These are phyloP conservation scores for Myriosclerotinia duriaeana DNA, from an alignment of 2,329 filamentous ascomycete species.

Conservation along the genomic window DNA sequence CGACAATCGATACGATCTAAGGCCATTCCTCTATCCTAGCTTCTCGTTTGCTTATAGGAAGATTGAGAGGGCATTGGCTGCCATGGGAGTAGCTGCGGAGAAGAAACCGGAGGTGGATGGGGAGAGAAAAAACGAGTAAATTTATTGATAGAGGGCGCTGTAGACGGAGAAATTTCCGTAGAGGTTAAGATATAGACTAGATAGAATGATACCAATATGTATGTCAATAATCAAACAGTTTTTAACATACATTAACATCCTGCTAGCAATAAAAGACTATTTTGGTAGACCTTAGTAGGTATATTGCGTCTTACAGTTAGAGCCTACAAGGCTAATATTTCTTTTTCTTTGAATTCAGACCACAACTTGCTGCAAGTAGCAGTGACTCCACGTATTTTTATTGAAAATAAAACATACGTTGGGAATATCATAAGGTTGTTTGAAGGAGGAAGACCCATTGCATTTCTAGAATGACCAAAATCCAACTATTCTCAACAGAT, in stretches of 20 bases:
- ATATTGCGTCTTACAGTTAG: too few relatives aligned
- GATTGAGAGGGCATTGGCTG: conserved; percentile 19
- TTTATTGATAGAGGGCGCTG: background rate
- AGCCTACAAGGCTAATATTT: too few relatives aligned
- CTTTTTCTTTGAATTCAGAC: background rate
- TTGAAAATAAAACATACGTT: too few relatives aligned
- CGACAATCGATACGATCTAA: conserved; percentile 57
- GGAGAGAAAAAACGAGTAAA: conserved; percentile 4
- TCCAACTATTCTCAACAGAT: too few relatives aligned
- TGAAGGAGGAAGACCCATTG: too few relatives aligned
- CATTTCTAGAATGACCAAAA: too few relatives aligned
- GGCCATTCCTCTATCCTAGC: conserved; percentile 54
- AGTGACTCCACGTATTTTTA: too few relatives aligned
- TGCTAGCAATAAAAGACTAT: background rate
- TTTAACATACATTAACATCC: background rate
- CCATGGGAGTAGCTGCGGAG: conserved; percentile 13
- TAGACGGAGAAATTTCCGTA: too few relatives aligned
- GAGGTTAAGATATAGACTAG: background rate
- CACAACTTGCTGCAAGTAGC: too few relatives aligned
- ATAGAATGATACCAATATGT: background rate
- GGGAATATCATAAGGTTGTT: too few relatives aligned
- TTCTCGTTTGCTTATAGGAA: conserved; percentile 18
- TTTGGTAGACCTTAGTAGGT: too few relatives aligned
- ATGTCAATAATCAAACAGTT: background rate
- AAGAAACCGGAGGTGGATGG: conserved; percentile 12